Evolutionary conservation across 441 rosid genomes (phyloP).

Genomic region (Flueggea neowawraea): DNA sequence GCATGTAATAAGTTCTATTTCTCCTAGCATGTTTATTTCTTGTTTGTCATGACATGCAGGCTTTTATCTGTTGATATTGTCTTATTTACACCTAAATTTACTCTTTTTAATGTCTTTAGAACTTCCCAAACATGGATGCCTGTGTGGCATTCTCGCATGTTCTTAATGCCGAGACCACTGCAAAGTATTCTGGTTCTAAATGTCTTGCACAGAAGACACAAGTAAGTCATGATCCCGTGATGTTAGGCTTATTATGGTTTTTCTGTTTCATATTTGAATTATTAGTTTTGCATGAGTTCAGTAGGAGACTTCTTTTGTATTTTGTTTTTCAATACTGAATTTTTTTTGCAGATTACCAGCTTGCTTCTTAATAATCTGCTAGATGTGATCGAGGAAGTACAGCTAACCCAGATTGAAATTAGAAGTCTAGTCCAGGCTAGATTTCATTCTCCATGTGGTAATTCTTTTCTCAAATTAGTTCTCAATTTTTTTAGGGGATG

Average conservation of each 20-base stretch:
- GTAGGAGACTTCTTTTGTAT: neutral
- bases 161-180: conserved; percentile 42
- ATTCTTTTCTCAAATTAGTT: conserved; percentile 3
- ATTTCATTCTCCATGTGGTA: conserved; percentile 65
- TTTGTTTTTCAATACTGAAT: conserved; percentile 15
- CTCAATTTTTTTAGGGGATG: neutral
- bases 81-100: conserved; percentile 17
- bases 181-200: conserved; percentile 42
- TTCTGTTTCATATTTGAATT: no score
- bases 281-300: no score
- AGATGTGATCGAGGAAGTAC: conserved; percentile 71
- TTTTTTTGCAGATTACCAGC: conserved; percentile 54
- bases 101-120: conserved; percentile 39
- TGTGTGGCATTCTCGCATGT: conserved; percentile 58
- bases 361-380: conserved; percentile 55
- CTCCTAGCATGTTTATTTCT: no score
- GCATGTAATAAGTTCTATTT: no score
- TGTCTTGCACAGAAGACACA: conserved; percentile 69
- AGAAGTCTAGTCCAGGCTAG: conserved; percentile 48
- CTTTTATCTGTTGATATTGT: neutral
- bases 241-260: no score
- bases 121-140: conserved; percentile 65
- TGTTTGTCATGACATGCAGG: no score
- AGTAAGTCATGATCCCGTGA: conserved; percentile 34
- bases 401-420: conserved; percentile 53